These are phyloP conservation scores for Sporothrix pallida DNA, from an alignment of 2,329 filamentous ascomycete species.

Conservation along the genomic window DNA sequence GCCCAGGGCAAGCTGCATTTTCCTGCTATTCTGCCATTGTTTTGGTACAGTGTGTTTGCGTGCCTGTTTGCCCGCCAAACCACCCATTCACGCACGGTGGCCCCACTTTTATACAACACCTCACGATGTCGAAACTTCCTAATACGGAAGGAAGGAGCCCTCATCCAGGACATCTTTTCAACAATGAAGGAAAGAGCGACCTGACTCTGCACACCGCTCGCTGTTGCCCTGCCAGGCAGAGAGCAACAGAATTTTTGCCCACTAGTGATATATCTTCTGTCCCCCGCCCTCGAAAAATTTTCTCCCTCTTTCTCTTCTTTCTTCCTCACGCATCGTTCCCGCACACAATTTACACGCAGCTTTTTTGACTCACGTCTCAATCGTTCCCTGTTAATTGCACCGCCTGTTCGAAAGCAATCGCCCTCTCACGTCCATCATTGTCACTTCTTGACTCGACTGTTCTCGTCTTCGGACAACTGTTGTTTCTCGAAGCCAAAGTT, in stretches of 20 bases:
- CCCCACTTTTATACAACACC: conserved; percentile 23
- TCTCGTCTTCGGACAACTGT: neutral
- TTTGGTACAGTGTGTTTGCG: neutral
- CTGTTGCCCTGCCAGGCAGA: neutral
- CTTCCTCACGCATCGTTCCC: conserved; percentile 7
- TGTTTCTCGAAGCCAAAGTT: neutral
- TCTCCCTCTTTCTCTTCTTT: neutral
- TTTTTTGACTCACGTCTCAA: neutral
- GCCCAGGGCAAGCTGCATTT: conserved; percentile 7
- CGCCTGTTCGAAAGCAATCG: neutral
- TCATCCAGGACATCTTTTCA: conserved; percentile 2
- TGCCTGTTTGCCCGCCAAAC: neutral
- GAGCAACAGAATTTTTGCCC: neutral
- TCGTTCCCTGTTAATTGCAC: neutral
- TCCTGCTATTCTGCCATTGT: neutral
- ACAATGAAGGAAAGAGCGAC: conserved; percentile 24
- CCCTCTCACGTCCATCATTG: conserved; percentile 15
- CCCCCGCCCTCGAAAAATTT: neutral
- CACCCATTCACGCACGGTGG: neutral
- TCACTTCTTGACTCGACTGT: neutral
- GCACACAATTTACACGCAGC: neutral
- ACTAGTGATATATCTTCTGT: neutral
- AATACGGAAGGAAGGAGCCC: conserved; percentile 26
- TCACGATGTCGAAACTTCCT: conserved; percentile 17
- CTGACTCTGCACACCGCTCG: neutral